Percentiles rank a stretch among this genome's conserved stretches.
These are phyloP conservation scores for Candida glucosophila DNA, from an alignment of 1,139 yeast species.

Conservation along the genomic window DNA sequence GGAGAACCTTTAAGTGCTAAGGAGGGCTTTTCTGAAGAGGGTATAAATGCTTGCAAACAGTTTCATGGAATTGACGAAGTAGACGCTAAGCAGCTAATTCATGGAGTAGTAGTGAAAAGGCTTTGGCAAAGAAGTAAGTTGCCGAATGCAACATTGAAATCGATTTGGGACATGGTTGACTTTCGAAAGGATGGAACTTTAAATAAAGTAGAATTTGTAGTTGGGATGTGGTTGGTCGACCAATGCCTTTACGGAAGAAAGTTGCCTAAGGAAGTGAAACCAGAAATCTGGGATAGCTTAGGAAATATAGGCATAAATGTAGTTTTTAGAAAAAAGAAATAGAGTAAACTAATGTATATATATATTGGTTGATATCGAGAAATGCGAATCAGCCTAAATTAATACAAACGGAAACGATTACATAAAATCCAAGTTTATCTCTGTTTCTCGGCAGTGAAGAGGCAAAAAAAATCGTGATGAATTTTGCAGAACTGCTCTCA, in stretches of 20 bases:
- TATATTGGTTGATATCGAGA: too few species aligned
- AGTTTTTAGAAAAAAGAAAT: slow-evolving; percentile 26
- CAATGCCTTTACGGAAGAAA: slow-evolving; percentile 93
- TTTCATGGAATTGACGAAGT: slow-evolving; percentile 25
- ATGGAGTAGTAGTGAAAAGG: slow-evolving; percentile 62
- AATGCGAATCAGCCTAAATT: too few species aligned
- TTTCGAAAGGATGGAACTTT: slow-evolving; percentile 67
- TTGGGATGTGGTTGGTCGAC: slow-evolving; percentile 94
- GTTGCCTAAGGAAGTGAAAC: slow-evolving; percentile 57
- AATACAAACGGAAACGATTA: too few species aligned
- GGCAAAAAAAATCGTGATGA: too few species aligned
- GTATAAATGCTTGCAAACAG: slow-evolving; percentile 16
- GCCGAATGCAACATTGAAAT: slow-evolving; percentile 51
- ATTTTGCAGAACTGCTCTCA: too few species aligned
- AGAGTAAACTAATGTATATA: too few species aligned
- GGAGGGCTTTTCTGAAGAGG: slow-evolving; percentile 6
- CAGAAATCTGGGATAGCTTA: slow-evolving; percentile 59
- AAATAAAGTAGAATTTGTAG: slow-evolving; percentile 73
- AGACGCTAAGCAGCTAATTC: slow-evolving; percentile 36
- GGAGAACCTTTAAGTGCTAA: too few species aligned
- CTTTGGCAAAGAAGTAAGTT: slow-evolving; percentile 76
- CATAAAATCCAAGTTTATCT: too few species aligned
- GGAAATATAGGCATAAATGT: slow-evolving; percentile 39
- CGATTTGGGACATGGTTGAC: slow-evolving; percentile 79
- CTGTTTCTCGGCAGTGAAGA: too few species aligned